Base-by-base conservation (phyloP, 1,139 yeast genomes). In the Kodamaea arcana region DNA sequence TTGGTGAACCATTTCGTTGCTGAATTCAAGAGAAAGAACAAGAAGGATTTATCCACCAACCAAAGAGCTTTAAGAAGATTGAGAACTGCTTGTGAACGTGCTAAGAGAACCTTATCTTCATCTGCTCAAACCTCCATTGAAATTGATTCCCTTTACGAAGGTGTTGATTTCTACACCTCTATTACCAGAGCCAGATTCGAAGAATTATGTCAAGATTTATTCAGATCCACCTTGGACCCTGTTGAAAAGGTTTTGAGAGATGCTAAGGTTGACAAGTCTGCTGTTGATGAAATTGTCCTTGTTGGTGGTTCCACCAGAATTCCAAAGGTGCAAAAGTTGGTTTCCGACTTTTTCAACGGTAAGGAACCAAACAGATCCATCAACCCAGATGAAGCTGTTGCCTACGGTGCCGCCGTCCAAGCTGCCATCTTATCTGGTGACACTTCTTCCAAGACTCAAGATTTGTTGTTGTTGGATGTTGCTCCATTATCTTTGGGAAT, bases 401-500 rank as follows among this genome's bases (percentile, higher is more conserved):
- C 69, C 34, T 64, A 64, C 51, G 70, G 70, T 53, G 70, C 70
- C 35, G 70, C 70, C 39, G 81, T 78, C 47, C 92, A 85, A 73
- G 94, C 94, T 54, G 94, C 96, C 52, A 87, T 87, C 59, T 75
- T 87, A 54, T 80, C 94, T 43, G 95, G 95, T 72, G 94, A 84
- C 65, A 79, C 90, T 39, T 78, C 84, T 41, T 78, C 88, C 39
- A 77, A 77, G 71, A 77, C 94, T 51, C 90, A 84, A 74, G 94
- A 84, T 64, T 72, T 84, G 61, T 78, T 85, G 58, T 78, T 85
- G 56, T 77, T 85, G 65, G 95, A 84, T 76, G 95, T 79, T 55
- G 84, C 85, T 82, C 96, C 97, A 65, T 79, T 88, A 63, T 86
- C 96, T 49, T 69, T 88, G 52, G 97, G 97, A 75, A 90, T 88